phyloP scores from a whole-genome alignment of 2,329 filamentous ascomycete species.

The Colletotrichum destructivum region DNA sequence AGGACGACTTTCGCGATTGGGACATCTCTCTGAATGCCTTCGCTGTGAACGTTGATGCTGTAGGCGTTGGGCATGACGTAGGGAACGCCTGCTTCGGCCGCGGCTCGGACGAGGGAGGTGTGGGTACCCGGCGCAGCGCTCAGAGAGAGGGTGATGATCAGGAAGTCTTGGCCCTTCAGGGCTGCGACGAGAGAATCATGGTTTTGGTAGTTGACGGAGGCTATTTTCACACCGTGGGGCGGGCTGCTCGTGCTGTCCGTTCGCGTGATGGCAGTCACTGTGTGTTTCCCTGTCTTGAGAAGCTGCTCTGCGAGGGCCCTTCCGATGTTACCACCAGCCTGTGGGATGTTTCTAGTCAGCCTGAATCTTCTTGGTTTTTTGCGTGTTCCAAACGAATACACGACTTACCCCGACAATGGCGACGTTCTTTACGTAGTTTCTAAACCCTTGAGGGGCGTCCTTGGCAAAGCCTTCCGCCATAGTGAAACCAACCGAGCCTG shows the following conservation, averaged over 20 bases:
- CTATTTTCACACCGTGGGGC: constrained; percentile 59
- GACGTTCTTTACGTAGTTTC: constrained; percentile 59
- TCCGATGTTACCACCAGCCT: constrained; percentile 60
- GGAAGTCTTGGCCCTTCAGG: constrained; percentile 65
- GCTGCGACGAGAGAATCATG: constrained; percentile 60
- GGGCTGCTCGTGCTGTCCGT: constrained; percentile 56
- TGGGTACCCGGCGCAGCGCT: constrained; percentile 56
- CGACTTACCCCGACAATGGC: constrained; percentile 64
- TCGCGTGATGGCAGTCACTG: constrained; percentile 67
- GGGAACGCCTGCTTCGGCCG: constrained; percentile 63
- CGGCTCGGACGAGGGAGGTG: constrained; percentile 62
- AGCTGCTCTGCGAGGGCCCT: constrained; percentile 58
- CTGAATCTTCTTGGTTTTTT: too few species aligned
- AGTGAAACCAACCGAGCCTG: background rate
- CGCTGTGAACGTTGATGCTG: constrained; percentile 44
- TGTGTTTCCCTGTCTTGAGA: constrained; percentile 64
- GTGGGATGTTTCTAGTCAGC: too few species aligned
- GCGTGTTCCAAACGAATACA: too few species aligned
- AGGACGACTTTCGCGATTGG: constrained; percentile 53
- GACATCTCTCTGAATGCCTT: constrained; percentile 43
- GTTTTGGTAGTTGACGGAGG: constrained; percentile 60
- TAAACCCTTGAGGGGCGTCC: background rate
- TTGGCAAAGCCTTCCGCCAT: background rate
- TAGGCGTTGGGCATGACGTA: constrained; percentile 68
- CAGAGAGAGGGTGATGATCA: constrained; percentile 65